Percentiles rank a stretch among this genome's conserved stretches.
Evolutionary conservation across 306 rosid species (phyloP).

Genomic region (Geum urbanum): DNA sequence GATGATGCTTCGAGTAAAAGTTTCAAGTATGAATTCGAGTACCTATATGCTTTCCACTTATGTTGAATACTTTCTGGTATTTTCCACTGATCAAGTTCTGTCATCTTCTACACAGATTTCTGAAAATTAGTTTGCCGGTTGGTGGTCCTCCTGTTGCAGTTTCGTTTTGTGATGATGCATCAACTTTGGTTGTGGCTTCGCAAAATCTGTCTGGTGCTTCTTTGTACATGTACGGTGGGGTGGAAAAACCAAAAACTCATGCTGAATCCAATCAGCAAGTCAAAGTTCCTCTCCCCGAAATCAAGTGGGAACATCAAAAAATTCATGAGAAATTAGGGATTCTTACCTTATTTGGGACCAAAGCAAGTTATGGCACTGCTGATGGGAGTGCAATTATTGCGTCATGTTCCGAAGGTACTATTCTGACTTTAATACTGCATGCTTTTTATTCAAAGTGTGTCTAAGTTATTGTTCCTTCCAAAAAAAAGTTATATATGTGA

Average conservation of each 20-base stretch:
- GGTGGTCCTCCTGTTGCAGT: slow-evolving; percentile 91
- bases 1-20: slow-evolving; percentile 93
- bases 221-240: slow-evolving; percentile 85
- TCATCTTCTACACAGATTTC: slow-evolving; percentile 54
- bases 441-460: background rate
- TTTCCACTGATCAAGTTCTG: slow-evolving; percentile 12
- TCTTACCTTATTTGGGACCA: slow-evolving; percentile 67
- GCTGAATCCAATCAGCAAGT: slow-evolving; percentile 50
- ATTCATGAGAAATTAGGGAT: slow-evolving; percentile 75
- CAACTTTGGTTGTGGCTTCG: slow-evolving; percentile 75
- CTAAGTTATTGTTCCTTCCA: background rate
- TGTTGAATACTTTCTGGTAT: slow-evolving; percentile 21
- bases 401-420: slow-evolving; percentile 97
- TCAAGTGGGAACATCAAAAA: slow-evolving; percentile 85
- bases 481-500: too few species aligned
- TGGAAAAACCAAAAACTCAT: slow-evolving; percentile 58
- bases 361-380: slow-evolving; percentile 82
- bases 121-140: slow-evolving; percentile 75
- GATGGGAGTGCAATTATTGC: slow-evolving; percentile 88
- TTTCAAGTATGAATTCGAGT: slow-evolving; percentile 65
- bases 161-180: slow-evolving; percentile 57
- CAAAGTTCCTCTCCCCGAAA: slow-evolving; percentile 90
- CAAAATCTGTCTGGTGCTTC: slow-evolving; percentile 65
- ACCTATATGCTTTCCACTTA: slow-evolving; percentile 12
- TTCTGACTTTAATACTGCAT: background rate